Base-by-base conservation (phyloP, 2,329 filamentous ascomycete genomes). In the Dendryphion nanum region DNA sequence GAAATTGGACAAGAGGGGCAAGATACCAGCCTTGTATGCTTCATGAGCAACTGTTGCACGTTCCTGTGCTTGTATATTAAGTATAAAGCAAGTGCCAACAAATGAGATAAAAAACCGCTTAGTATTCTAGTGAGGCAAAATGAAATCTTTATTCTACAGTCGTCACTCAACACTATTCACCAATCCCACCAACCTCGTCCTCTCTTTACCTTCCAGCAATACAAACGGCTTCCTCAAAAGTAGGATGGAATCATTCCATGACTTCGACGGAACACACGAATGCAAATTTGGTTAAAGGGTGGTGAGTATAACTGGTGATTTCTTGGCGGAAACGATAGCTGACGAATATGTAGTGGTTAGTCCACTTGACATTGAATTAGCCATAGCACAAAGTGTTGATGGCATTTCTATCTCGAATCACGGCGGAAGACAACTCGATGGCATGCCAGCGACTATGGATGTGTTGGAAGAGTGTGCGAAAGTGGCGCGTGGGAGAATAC, bases 281-380 rank as follows among this genome's bases (percentile, higher is more conserved):
- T 67, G 12, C 57, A 66, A 18, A 42, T 68, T 1, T 64, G 67
- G 5, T 52, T 68, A 13, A 68, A 68, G 32, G 65, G 65, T 1
- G 31, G 31, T 33, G 12, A 33, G 31, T 21, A 33, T 16, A 2
- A 12, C 18, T 10, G 12, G 7, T 10, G 12, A 12, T 20, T 12
- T 10, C 15, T 13, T 2, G 10, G 6, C 6, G 3, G 10, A 3
- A 7, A 10, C 8, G 15, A 15, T 10, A 4, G 12, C 18, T 33
- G 3, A 19, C 16, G 20, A 12, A 19, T 19, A 13, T 2, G 6
- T 33, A 33, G 57, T 79, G 14, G 67, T 75, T 38, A 70, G 70
- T 30, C 67, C 71, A 1, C 70, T 73, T 13, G 76, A 79, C 40
- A 75, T 74, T 0, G 57, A 66, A 18, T 45, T 71, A 14, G 76